Percentiles rank a stretch among this genome's conserved stretches.
phyloP scores from a whole-genome alignment of 805 yeast genomes.

The Candida nonsorbophila region DNA sequence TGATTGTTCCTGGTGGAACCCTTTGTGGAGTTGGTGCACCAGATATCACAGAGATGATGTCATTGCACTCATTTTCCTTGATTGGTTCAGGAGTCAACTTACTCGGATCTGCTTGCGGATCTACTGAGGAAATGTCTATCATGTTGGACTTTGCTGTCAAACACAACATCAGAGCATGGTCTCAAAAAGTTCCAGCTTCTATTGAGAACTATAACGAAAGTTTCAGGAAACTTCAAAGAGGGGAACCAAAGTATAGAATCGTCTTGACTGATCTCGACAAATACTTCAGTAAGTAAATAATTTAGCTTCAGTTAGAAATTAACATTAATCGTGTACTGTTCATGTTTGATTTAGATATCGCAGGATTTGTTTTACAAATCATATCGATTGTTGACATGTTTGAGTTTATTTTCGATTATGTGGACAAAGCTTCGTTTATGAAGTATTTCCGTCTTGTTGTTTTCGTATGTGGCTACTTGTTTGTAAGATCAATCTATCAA shows the following conservation, averaged over 20 bases:
- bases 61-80: constrained; percentile 16
- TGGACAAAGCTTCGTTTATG: constrained; percentile 37
- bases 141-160: constrained; percentile 35
- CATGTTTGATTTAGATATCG: too few species aligned
- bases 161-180: constrained; percentile 26
- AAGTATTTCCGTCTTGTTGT: constrained; percentile 43
- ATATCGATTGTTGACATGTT: constrained; percentile 17
- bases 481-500: constrained; percentile 52
- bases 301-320: too few species aligned
- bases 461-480: constrained; percentile 58
- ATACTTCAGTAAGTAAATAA: constrained; percentile 3
- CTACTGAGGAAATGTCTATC: constrained; percentile 26
- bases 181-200: constrained; percentile 29
- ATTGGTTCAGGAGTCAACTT: constrained; percentile 19
- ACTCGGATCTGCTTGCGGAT: constrained; percentile 27
- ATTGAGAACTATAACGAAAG: constrained; percentile 26
- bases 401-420: constrained; percentile 29
- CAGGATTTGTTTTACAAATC: not conserved
- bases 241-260: constrained; percentile 45
- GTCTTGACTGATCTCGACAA: constrained; percentile 53
- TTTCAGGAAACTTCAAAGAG: constrained; percentile 24
- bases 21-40: constrained; percentile 25
- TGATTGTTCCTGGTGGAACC: constrained; percentile 17
- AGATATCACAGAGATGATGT: constrained; percentile 14
- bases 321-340: too few species aligned